phyloP scores from a whole-genome alignment of 2,329 filamentous ascomycete genomes.

The Esteya vermicola region DNA sequence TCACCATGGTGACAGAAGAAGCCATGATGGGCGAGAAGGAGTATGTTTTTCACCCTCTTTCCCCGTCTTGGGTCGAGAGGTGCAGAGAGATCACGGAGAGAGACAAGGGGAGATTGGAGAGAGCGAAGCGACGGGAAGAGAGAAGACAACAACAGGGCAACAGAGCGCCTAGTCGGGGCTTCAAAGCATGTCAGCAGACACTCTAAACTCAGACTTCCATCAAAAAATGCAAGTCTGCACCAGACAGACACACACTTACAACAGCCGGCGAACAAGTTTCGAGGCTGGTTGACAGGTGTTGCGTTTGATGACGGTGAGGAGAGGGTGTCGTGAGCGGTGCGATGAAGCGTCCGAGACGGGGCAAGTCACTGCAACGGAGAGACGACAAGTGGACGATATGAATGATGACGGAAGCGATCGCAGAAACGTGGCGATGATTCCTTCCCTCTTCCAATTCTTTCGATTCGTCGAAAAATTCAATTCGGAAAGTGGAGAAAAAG shows the following conservation, averaged over 20 bases:
- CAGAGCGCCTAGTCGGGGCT: slow-evolving; percentile 7
- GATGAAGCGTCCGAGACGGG: not conserved
- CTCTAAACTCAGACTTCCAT: slow-evolving; percentile 9
- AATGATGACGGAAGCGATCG: not conserved
- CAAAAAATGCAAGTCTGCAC: slow-evolving; percentile 7
- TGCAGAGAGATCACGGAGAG: not conserved
- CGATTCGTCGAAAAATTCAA: not conserved
- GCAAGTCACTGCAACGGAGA: too few relatives aligned
- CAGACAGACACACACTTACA: too few relatives aligned
- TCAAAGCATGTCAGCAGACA: slow-evolving; percentile 10
- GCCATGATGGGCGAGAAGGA: slow-evolving; percentile 4
- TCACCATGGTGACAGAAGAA: slow-evolving; percentile 8
- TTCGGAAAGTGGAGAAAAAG: not conserved
- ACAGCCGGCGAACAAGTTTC: slow-evolving; percentile 12
- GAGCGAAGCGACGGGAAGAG: slow-evolving; percentile 1
- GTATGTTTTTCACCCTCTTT: not conserved
- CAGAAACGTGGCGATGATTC: not conserved
- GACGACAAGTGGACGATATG: not conserved
- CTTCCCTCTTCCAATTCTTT: not conserved
- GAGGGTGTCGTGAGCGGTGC: not conserved
- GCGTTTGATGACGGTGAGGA: not conserved
- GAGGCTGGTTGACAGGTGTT: slow-evolving; percentile 10
- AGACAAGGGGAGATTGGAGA: not conserved
- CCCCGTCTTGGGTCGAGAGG: too few relatives aligned
- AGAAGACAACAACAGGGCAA: slow-evolving; percentile 5